Base-by-base conservation (phyloP, 2,329 filamentous ascomycete genomes). In the Taxawa tesnikishii region DNA sequence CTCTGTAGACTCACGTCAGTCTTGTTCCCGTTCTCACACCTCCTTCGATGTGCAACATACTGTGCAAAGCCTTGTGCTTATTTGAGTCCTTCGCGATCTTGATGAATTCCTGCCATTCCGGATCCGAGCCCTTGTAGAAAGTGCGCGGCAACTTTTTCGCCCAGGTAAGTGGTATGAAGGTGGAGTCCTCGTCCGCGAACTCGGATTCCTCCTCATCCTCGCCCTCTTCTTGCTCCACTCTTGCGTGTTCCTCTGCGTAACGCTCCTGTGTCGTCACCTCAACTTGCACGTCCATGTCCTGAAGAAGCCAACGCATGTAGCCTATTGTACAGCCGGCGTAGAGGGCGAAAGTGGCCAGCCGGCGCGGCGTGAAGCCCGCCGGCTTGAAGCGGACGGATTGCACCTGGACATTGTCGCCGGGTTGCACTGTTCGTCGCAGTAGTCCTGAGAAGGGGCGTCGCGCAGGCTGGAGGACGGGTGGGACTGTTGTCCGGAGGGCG, bases 71-170 rank as follows among this genome's bases (percentile, higher is more conserved):
- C 24, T 54, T 46, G 12, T 58, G 47, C 34, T 56, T 49, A 17
- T 51, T 30, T 15, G 49, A 48, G 41, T 70, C 60, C n/a, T 50
- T 54, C 5, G 60, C 52, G 11, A 68, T 41, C 31, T 56, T 59
- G 28, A 58, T 47, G 34, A 66, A 69, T 32, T 62, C 62, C 43
- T 67, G 59, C 66, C 65, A 68, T 40, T 69, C 66, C 3, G 65
- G 63, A 51, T 69, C 66, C n/a, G 56, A 60, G 15, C 60, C 62
- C 42, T 55, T 62, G 49, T 67, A 69, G 36, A 51, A 66, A 3
- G 49, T 55, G 21, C 48, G 44, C 4, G 55, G 58, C 34, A 55
- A 43, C 35, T 56, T 51, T 30, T 49, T 57, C n/a, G 62, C 52
- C 42, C 60, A 58, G 5, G 62, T 62, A 15, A 68, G 49, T 14